Conservation (phyloP, 441 rosid species). For the Hura crepitans region DNA sequence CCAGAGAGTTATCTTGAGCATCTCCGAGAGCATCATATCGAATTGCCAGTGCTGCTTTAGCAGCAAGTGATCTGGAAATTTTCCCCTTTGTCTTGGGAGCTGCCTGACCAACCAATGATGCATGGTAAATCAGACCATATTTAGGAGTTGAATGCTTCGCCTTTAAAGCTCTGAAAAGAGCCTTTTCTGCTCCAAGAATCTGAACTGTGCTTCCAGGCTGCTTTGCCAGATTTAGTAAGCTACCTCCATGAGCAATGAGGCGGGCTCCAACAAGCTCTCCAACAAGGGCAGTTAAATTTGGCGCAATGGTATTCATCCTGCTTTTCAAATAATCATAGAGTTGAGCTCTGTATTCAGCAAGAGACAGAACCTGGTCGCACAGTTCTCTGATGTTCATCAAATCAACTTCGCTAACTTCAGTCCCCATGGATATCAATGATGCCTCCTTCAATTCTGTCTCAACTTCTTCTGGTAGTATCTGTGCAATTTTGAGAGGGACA, state of each 20-base stretch:
- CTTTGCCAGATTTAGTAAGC: slow-evolving; percentile 86
- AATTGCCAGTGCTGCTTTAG: slow-evolving; percentile 72
- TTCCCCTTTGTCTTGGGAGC: slow-evolving; percentile 80
- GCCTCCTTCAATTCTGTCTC: slow-evolving; percentile 83
- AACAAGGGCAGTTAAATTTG: slow-evolving; percentile 87
- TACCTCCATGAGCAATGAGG: slow-evolving; percentile 85
- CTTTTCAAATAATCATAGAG: slow-evolving; percentile 80
- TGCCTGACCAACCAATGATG: slow-evolving; percentile 89
- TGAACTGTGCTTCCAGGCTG: slow-evolving; percentile 94
- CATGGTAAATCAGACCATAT: slow-evolving; percentile 82
- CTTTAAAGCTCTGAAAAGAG: slow-evolving; percentile 90
- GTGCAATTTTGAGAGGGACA: slow-evolving; percentile 8
- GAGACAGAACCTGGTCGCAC: slow-evolving; percentile 81
- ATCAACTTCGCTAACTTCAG: slow-evolving; percentile 81
- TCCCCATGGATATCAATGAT: slow-evolving; percentile 88
- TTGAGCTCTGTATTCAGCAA: slow-evolving; percentile 88
- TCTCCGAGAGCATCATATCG: slow-evolving; percentile 90
- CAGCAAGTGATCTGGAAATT: slow-evolving; percentile 85
- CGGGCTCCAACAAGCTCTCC: slow-evolving; percentile 98
- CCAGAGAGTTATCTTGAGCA: slow-evolving; percentile 64
- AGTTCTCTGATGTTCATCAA: slow-evolving; percentile 68
- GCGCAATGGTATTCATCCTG: slow-evolving; percentile 88
- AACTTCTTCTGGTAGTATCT: slow-evolving; percentile 67
- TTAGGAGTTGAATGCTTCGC: slow-evolving; percentile 91
- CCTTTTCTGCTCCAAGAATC: slow-evolving; percentile 92